Conservation (phyloP, 2,329 filamentous ascomycete genomes). For the Fusarium subtropicale region DNA sequence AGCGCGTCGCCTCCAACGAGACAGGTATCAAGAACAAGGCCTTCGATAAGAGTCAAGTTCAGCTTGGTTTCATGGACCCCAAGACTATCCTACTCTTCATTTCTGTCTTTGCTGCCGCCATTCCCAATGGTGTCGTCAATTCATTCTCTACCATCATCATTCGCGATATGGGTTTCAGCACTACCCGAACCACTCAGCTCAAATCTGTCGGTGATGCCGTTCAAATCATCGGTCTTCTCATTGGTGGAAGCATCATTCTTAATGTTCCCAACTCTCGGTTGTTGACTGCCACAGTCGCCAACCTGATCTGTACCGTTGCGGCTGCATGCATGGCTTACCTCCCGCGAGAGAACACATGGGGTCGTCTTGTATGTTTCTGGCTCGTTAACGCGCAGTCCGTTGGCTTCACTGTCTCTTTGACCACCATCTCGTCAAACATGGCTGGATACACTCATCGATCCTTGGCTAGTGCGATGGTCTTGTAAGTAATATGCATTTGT, state of each 20-base stretch:
- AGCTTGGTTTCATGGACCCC: slow-evolving; percentile 6
- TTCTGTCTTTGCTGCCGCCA: slow-evolving; percentile 13
- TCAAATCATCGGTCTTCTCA: slow-evolving; percentile 7
- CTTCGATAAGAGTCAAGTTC: slow-evolving; percentile 4
- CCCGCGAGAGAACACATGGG: slow-evolving; percentile 9
- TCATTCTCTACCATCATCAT: slow-evolving; percentile 15
- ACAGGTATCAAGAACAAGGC: slow-evolving; percentile 14
- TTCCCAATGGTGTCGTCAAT: slow-evolving; percentile 11
- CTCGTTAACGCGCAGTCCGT: slow-evolving; percentile 10
- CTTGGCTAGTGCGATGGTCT: slow-evolving; percentile 4
- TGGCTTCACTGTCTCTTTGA: slow-evolving; percentile 11
- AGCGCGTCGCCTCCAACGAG: slow-evolving; percentile 6
- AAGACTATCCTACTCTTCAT: slow-evolving; percentile 7
- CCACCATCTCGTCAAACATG: slow-evolving; percentile 17
- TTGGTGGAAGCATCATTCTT: slow-evolving; percentile 10
- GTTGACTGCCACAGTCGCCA: slow-evolving; percentile 5
- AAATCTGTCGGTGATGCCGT: slow-evolving; percentile 13
- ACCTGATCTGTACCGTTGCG: slow-evolving; percentile 9
- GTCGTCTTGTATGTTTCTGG: slow-evolving; percentile 9
- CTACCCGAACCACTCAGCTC: slow-evolving; percentile 1
- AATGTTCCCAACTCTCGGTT: slow-evolving; percentile 8
- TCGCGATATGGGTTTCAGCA: slow-evolving; percentile 17
- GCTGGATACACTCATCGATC: slow-evolving; percentile 14
- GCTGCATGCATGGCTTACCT: slow-evolving; percentile 17
- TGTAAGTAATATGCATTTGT: too few relatives aligned